Evolutionary conservation across 176 grass and related monocot species (phyloP), one percentile per base, ranked within the genome.

Genomic region (Aegilops sharonensis): DNA sequence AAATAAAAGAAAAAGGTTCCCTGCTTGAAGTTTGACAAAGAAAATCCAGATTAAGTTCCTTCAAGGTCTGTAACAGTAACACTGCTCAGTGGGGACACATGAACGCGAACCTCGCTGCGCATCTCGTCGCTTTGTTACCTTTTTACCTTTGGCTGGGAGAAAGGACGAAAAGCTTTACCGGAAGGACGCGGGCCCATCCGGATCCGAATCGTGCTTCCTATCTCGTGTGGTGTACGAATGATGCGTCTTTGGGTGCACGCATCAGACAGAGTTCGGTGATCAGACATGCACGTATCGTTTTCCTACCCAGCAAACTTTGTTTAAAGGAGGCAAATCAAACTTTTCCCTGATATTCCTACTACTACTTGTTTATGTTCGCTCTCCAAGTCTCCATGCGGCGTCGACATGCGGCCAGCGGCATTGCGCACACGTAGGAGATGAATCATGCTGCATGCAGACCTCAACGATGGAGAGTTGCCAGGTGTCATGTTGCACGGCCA

Each of bases 241-340:
- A 75, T 45, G 18, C 32, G 13, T 37, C 82, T 48, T 85, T 17
- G 21, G 68, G 8, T 0, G 20, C 68, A 85, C 68, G 82, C 82
- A 20, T 60, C 69, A 29, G 77, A 80, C 76, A 64, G 57, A 11
- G 67, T 64, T 79, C 42, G 65, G 66, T 66, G 66, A n/a, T 35
- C 40, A 13, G 37, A 56, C 75, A 42, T 75, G 76, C 68, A 43
- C 11, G 57, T 20, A 39, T 14, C 72, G 1, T 75, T 75, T 75
- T 75, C 72, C 23, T 50, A 18, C 13, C 13, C 71, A 48, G 25
- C 1, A 75, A 23, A 20, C 17, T 72, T 84, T 76, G 42, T 68
- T 81, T 88, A 83, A 15, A 35, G 25, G 1, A 89, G 80, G 43
- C 57, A 67, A 65, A 85, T 79, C 74, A 63, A 18, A 43, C 31